Conservation (phyloP, 1,284 basidiomycete species). For the Porodaedalea pini region DNA sequence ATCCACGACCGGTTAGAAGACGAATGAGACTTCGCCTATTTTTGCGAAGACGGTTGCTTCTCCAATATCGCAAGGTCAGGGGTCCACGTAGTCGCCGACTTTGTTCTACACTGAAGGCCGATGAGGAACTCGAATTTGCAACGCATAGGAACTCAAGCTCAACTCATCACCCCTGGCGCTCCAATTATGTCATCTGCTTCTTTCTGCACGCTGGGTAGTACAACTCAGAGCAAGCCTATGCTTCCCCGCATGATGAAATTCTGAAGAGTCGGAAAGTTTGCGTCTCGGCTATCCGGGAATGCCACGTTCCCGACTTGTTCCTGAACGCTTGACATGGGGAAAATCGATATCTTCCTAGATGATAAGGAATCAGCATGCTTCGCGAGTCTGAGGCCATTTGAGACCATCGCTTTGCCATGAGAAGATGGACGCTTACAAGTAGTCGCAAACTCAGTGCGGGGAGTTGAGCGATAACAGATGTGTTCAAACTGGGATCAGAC, state of each 20-base stretch:
- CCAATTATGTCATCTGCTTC: no score
- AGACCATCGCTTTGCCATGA: not conserved
- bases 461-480: not conserved
- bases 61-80: no score
- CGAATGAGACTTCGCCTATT: no score
- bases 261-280: not conserved
- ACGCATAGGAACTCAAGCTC: no score
- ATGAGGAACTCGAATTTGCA: no score
- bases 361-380: not conserved
- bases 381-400: not conserved
- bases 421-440: not conserved
- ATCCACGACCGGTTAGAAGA: no score
- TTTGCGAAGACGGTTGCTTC: no score
- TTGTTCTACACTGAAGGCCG: no score
- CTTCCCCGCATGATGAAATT: not conserved
- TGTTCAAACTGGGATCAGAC: not conserved
- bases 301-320: not conserved
- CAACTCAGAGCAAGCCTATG: no score
- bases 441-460: not conserved
- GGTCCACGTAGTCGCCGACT: no score
- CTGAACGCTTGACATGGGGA: not conserved
- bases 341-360: not conserved
- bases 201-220: no score
- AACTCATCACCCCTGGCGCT: no score
- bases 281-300: not conserved